These are phyloP conservation scores for Huiozyma naganishii DNA, from an alignment of 805 yeast species.

Conservation along the genomic window DNA sequence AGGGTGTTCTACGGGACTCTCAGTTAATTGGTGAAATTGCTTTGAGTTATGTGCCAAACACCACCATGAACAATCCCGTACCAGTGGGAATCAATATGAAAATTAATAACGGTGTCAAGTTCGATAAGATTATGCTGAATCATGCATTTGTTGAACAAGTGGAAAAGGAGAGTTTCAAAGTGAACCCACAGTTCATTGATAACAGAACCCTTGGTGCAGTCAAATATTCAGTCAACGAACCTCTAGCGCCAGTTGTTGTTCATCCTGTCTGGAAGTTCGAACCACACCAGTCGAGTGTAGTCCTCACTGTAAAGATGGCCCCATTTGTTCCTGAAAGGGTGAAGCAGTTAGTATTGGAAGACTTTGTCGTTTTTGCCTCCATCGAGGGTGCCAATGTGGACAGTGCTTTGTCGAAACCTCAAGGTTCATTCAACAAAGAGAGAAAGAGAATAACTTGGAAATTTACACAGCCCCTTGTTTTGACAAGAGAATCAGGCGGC, in stretches of 20 bases:
- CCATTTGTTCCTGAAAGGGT: slow-evolving; percentile 29
- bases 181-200: slow-evolving; percentile 40
- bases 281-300: slow-evolving; percentile 71
- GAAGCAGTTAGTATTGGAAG: slow-evolving; percentile 24
- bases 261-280: slow-evolving; percentile 89
- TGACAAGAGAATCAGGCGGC: slow-evolving; percentile 33
- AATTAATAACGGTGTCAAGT: slow-evolving; percentile 32
- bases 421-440: slow-evolving; percentile 83
- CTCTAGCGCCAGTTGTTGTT: slow-evolving; percentile 55
- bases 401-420: slow-evolving; percentile 81
- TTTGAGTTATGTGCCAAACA: slow-evolving; percentile 45
- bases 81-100: slow-evolving; percentile 36
- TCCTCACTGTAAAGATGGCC: slow-evolving; percentile 45
- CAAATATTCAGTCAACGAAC: slow-evolving; percentile 52
- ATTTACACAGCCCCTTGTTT: slow-evolving; percentile 34
- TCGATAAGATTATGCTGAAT: slow-evolving; percentile 41
- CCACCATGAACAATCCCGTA: slow-evolving; percentile 17
- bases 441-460: slow-evolving; percentile 83
- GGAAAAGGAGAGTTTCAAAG: slow-evolving; percentile 33
- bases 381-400: slow-evolving; percentile 53
- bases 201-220: slow-evolving; percentile 70
- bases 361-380: slow-evolving; percentile 37
- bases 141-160: slow-evolving; percentile 42
- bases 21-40: slow-evolving; percentile 81
- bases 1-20: slow-evolving; percentile 49